A percentile compares a stretch with the other conserved stretches of the same genome.
Evolutionary conservation across 441 rosid species (phyloP).

Genomic region (Lepidium campestre): DNA sequence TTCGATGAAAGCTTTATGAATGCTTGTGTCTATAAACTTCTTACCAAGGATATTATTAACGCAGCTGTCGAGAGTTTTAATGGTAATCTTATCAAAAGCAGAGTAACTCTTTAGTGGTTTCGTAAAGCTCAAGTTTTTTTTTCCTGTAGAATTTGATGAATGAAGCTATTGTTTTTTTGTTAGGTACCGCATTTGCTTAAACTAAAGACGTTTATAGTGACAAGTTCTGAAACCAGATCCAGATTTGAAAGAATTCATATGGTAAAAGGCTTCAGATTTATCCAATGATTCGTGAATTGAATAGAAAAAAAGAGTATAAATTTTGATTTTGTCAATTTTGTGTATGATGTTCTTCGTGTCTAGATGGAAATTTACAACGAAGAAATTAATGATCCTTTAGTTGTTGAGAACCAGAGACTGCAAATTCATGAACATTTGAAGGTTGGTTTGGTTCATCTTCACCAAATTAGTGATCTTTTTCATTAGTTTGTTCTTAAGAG

Average conservation of each 20-base stretch:
- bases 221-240: slow-evolving; percentile 73
- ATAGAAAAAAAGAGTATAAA: neutral
- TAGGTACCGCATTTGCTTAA: slow-evolving; percentile 94
- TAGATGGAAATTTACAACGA: slow-evolving; percentile 91
- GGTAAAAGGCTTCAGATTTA: slow-evolving; percentile 26
- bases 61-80: slow-evolving; percentile 83
- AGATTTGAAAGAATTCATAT: slow-evolving; percentile 52
- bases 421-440: slow-evolving; percentile 90
- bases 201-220: slow-evolving; percentile 95
- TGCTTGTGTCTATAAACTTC: slow-evolving; percentile 63
- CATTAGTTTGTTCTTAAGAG: neutral
- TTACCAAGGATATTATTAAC: slow-evolving; percentile 64
- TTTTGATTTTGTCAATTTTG: neutral
- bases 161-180: neutral
- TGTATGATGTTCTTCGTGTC: slow-evolving; percentile 5
- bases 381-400: slow-evolving; percentile 83
- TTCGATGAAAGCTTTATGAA: slow-evolving; percentile 38
- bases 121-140: neutral
- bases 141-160: neutral
- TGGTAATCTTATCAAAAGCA: slow-evolving; percentile 32
- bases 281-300: neutral
- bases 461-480: neutral
- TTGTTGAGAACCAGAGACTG: slow-evolving; percentile 70
- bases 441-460: slow-evolving; percentile 42
- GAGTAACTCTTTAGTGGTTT: neutral